phyloP scores from a whole-genome alignment of 176 grass and related monocot genomes.

The Carex cristatella region DNA sequence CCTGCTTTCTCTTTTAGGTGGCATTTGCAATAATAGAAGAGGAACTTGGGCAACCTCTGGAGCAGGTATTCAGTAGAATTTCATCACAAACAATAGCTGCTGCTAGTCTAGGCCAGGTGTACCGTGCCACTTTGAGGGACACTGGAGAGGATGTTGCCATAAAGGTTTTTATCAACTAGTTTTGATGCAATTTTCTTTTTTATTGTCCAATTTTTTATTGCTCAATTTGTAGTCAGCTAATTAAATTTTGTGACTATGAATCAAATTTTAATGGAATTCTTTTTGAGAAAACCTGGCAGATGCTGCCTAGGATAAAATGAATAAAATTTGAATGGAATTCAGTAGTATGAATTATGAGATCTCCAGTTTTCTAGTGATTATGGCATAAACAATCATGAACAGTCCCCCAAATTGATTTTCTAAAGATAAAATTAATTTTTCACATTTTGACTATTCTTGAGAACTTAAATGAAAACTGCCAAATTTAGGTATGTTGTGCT shows the following conservation, averaged over 20 bases:
- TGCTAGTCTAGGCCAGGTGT: constrained; percentile 98
- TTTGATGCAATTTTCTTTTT: constrained; percentile 14
- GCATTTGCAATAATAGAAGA: constrained; percentile 97
- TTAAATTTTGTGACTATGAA: constrained; percentile 19
- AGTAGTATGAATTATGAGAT: neutral
- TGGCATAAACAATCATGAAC: neutral
- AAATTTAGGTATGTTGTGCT: neutral
- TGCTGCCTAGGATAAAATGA: neutral
- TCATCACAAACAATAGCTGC: constrained; percentile 92
- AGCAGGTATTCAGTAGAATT: constrained; percentile 83
- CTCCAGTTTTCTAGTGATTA: neutral
- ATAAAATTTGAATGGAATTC: neutral
- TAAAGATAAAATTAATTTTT: neutral
- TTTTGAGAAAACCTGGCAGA: too few relatives aligned
- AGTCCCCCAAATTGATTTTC: neutral
- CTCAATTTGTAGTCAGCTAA: constrained; percentile 4
- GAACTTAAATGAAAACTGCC: neutral
- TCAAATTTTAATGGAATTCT: neutral
- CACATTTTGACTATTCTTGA: neutral
- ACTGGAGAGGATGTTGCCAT: constrained; percentile 98
- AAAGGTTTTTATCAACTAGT: constrained; percentile 45
- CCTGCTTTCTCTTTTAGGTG: constrained; percentile 33
- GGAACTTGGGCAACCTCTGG: constrained; percentile 78
- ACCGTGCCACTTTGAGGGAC: constrained; percentile 83
- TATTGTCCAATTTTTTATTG: constrained; percentile 7